A percentile compares a stretch with the other conserved stretches of the same genome.
phyloP scores from a whole-genome alignment of 2,329 filamentous ascomycete genomes.

The Alternaria longipes region DNA sequence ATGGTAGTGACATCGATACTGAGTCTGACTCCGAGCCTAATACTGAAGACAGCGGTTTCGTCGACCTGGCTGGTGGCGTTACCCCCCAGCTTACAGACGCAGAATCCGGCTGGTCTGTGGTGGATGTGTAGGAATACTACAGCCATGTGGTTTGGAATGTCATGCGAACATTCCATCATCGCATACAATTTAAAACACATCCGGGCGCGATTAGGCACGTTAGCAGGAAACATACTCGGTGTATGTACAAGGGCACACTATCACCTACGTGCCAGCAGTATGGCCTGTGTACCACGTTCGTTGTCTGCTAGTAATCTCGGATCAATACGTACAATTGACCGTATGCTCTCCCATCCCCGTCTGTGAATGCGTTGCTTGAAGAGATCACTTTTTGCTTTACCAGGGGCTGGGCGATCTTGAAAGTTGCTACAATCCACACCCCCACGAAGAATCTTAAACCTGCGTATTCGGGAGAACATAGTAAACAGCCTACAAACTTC shows the following conservation, averaged over 20 bases:
- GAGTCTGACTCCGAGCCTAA: constrained; percentile 14
- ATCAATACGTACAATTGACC: not conserved
- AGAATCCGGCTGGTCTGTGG: constrained; percentile 17
- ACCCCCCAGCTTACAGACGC: constrained; percentile 11
- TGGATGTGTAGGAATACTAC: not conserved
- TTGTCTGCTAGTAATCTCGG: not conserved
- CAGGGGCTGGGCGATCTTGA: too few species aligned
- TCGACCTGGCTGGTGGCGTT: constrained; percentile 14
- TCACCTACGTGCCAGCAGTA: not conserved
- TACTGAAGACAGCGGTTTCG: not conserved
- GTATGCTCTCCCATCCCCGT: not conserved
- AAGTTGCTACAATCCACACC: not conserved
- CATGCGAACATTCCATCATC: not conserved
- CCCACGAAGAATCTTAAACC: not conserved
- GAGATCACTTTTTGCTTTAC: not conserved
- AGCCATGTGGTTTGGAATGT: not conserved
- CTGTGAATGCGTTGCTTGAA: not conserved
- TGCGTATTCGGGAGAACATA: not conserved
- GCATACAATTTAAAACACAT: not conserved
- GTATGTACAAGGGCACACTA: not conserved
- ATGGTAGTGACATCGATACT: not conserved
- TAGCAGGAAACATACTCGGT: not conserved
- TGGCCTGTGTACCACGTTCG: not conserved
- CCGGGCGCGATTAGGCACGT: not conserved
- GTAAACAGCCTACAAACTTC: not conserved